phyloP scores from a whole-genome alignment of 345 rosid genomes.

The Euphorbia pulcherrima region DNA sequence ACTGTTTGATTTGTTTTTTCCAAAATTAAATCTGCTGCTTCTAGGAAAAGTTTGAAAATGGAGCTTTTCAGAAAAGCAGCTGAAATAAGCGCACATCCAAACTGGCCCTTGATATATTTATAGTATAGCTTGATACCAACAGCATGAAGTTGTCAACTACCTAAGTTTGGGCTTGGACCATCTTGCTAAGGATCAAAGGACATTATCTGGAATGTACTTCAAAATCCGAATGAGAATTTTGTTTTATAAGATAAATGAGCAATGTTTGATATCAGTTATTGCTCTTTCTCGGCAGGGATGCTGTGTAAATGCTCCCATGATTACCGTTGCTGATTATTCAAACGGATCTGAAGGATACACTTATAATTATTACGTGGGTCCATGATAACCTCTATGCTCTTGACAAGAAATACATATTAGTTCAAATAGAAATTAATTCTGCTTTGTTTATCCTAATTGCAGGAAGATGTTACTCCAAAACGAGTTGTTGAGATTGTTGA shows the following conservation, averaged over 20 bases:
- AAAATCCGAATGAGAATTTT: background rate
- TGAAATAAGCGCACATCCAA: too few species aligned
- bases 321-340: conserved; percentile 91
- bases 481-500: conserved; percentile 90
- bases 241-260: background rate
- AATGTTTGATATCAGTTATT: conserved; percentile 16
- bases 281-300: conserved; percentile 62
- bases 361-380: conserved; percentile 83
- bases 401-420: background rate
- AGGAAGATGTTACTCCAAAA: conserved; percentile 93
- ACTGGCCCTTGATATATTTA: too few species aligned
- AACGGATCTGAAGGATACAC: conserved; percentile 94
- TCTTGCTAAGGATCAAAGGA: conserved; percentile 2
- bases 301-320: conserved; percentile 99
- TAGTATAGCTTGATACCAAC: background rate
- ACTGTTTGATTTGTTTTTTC: too few species aligned
- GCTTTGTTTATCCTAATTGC: conserved; percentile 33
- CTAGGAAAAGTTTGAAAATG: too few species aligned
- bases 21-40: too few species aligned
- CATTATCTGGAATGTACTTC: background rate
- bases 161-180: background rate
- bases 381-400: conserved; percentile 8
- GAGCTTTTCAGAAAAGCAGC: too few species aligned
- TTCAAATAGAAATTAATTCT: conserved; percentile 13
- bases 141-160: background rate